Conservation (phyloP, 2,329 filamentous ascomycete genomes). For the Coniella lustricola region DNA sequence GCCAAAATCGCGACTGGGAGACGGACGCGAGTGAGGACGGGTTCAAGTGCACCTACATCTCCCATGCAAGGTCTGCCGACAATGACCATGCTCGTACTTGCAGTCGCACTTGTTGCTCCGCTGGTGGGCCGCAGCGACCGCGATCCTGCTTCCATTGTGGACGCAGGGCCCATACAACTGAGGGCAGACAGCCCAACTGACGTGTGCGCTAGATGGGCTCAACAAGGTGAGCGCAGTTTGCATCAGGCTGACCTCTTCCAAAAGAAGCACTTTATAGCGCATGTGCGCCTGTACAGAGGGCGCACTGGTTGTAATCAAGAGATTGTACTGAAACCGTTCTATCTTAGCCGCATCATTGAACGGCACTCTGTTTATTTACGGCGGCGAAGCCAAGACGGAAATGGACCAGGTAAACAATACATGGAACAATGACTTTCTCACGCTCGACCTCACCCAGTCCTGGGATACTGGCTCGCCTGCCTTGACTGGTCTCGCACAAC, state of each 20-base stretch:
- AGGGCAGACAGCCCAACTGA: slow-evolving; percentile 44
- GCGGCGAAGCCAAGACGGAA: slow-evolving; percentile 56
- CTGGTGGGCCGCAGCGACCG: slow-evolving; percentile 37
- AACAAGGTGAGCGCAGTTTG: slow-evolving; percentile 42
- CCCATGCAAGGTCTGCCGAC: slow-evolving; percentile 35
- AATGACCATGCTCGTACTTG: slow-evolving; percentile 39
- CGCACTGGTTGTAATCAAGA: neutral
- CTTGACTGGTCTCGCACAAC: slow-evolving; percentile 47
- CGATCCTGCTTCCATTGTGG: slow-evolving; percentile 34
- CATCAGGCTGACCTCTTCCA: no score
- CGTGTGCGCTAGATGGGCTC: slow-evolving; percentile 59
- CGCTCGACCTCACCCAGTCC: slow-evolving; percentile 63
- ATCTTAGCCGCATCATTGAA: slow-evolving; percentile 58
- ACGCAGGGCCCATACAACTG: slow-evolving; percentile 39
- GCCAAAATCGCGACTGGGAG: slow-evolving; percentile 32
- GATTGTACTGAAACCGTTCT: neutral
- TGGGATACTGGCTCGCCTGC: slow-evolving; percentile 62
- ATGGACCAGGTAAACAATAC: slow-evolving; percentile 53
- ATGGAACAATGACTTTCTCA: slow-evolving; percentile 71
- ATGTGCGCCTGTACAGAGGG: neutral
- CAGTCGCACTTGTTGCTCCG: slow-evolving; percentile 45
- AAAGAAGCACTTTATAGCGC: neutral
- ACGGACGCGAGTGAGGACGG: slow-evolving; percentile 36
- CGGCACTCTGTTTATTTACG: slow-evolving; percentile 70
- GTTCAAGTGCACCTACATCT: slow-evolving; percentile 36